Percentiles rank a stretch among this genome's conserved stretches.
These are phyloP conservation scores for Trypanosoma grayi DNA, from an alignment of 208 protist species.

Conservation along the genomic window DNA sequence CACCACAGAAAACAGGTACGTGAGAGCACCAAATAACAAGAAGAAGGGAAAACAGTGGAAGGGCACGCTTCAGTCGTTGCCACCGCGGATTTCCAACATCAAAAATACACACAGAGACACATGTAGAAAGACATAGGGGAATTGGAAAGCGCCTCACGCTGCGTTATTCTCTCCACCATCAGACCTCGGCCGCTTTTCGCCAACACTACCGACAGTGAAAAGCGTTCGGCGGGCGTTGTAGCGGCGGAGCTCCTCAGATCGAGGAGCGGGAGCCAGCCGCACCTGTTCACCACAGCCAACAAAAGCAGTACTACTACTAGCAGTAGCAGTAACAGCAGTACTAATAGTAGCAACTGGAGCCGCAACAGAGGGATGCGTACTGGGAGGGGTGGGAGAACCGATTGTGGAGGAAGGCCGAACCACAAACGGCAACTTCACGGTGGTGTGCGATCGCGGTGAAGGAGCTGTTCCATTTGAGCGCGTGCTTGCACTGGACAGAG, in stretches of 20 bases:
- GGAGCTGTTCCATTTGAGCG: not conserved
- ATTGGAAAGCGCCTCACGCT: not conserved
- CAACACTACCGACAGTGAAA: conserved; percentile 9
- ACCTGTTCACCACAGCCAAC: not conserved
- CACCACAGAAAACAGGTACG: too few species aligned
- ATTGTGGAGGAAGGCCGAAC: conserved; percentile 1
- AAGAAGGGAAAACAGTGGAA: too few species aligned
- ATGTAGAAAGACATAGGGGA: not conserved
- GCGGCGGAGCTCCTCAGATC: conserved; percentile 20
- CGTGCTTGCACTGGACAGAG: not conserved
- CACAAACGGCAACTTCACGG: conserved; percentile 6
- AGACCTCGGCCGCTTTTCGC: conserved; percentile 9
- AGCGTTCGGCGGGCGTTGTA: conserved; percentile 25
- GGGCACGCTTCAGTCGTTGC: too few species aligned
- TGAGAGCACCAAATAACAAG: too few species aligned
- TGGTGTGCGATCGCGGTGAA: not conserved
- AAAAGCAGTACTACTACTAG: not conserved
- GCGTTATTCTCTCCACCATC: not conserved
- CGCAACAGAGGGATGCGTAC: not conserved
- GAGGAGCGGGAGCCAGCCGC: conserved; percentile 3
- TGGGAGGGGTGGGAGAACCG: not conserved
- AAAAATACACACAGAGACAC: not conserved
- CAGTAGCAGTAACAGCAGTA: not conserved
- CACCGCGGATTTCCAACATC: too few species aligned
- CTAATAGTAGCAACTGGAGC: not conserved